Evolutionary conservation across 176 grass and related monocot species (phyloP).

Genomic region (Oryza punctata): DNA sequence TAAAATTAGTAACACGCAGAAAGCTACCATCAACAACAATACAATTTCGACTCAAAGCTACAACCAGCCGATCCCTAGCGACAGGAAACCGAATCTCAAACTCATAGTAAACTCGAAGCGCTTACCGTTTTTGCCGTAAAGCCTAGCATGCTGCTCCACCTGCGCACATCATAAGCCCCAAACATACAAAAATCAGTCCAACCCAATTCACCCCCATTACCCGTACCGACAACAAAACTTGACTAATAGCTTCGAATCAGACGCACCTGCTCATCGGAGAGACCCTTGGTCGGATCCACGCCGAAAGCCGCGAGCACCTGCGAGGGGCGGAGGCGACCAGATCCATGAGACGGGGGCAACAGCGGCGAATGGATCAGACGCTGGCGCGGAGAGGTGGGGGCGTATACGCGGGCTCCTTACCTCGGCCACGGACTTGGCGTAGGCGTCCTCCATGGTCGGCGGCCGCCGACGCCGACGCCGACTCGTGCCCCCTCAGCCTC

Average conservation of each 20-base stretch:
- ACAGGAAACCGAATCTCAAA: background rate
- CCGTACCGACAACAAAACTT: background rate
- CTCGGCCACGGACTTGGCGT: slow-evolving; percentile 84
- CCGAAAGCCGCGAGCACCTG: slow-evolving; percentile 88
- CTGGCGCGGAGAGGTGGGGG: background rate
- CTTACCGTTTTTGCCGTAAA: slow-evolving; percentile 85
- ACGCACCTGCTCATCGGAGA: slow-evolving; percentile 83
- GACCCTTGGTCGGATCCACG: slow-evolving; percentile 84
- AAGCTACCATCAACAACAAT: background rate
- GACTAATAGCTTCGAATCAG: slow-evolving; percentile 15
- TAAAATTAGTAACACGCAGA: background rate
- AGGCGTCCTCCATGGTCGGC: slow-evolving; percentile 80
- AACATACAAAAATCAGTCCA: slow-evolving; percentile 33
- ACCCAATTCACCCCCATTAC: background rate
- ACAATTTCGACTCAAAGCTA: background rate
- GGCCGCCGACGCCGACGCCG: background rate
- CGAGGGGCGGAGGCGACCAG: slow-evolving; percentile 35
- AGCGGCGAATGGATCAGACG: background rate
- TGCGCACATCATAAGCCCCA: slow-evolving; percentile 44
- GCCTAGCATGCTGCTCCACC: slow-evolving; percentile 71
- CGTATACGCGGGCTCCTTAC: slow-evolving; percentile 39
- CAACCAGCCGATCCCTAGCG: background rate
- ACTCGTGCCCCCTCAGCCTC: slow-evolving; percentile 3
- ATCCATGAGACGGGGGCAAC: slow-evolving; percentile 47
- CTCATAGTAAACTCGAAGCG: background rate